Evolutionary conservation across 208 protist genomes (phyloP), one percentile per base, ranked within the genome.

Genomic region (Naegleria lovaniensis): DNA sequence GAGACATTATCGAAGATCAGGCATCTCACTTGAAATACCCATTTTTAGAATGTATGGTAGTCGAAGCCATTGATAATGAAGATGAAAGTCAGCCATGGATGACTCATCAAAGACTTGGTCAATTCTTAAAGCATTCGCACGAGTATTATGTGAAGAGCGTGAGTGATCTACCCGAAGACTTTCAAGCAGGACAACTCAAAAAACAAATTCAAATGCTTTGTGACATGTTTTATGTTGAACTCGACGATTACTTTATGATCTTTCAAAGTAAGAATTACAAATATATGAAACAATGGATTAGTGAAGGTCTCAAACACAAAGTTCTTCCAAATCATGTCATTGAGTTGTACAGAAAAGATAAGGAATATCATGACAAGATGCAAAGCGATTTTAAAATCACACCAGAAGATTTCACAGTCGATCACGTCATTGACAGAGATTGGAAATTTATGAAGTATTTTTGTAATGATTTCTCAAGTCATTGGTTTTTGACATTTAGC

Each of bases 401-500:
- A 22, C 19, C 55, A 4, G 55, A 67, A 67, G 55, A 67, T 29
- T 67, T 67, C 22, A 67, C 55, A 67, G 22, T 29, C 19, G 22
- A 67, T 15, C 55, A 67, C 19, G 55, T 67, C 55, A 67, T 67
- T 67, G 55, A 67, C 22, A 67, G 22, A 0, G 55, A 67, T 67
- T 67, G 55, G 55, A 67, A 67, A 67, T 67, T 67, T 67, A 67
- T 67, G 55, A 67, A 67, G 19, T 67, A 67, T 67, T 67, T 67
- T 29, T 67, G 19, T 67, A 67, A 67, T 67, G 55, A 67, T 29
- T 29, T 67, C 3, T 67, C 55, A 29, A 15, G 22, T 29, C 55
- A 67, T 67, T 67, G 55, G 55, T 67, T 67, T 29, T 29, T 67
- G 11, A 67, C 55, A 29, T 67, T 29, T 67, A 67, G 55, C 19